A percentile compares a stretch with the other conserved stretches of the same genome.
phyloP scores from a whole-genome alignment of 148 eudicot genomes.

The Fagopyrum tataricum region DNA sequence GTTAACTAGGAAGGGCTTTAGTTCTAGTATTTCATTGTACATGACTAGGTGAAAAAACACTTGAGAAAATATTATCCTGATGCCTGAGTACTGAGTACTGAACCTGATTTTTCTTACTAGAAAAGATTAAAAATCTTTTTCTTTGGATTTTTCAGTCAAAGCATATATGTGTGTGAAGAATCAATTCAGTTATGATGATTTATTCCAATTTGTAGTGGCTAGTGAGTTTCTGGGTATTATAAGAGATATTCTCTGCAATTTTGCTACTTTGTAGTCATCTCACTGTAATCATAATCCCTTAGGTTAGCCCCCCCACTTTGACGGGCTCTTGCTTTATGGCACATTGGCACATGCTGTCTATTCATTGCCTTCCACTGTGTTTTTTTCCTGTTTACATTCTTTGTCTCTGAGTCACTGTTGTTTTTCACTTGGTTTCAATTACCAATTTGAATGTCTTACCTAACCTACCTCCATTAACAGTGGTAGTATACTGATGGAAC shows the following conservation, averaged over 20 bases:
- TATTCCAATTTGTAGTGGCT: not conserved
- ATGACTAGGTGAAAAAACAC: slow-evolving; percentile 11
- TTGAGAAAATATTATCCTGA: slow-evolving; percentile 1
- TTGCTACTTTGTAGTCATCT: not conserved
- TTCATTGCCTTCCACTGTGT: slow-evolving; percentile 10
- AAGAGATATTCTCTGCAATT: not conserved
- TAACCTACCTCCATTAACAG: not conserved
- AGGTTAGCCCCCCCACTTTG: not conserved
- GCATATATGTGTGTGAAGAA: slow-evolving; percentile 1
- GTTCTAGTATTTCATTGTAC: not conserved
- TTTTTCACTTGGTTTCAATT: slow-evolving; percentile 2
- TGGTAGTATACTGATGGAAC: not conserved
- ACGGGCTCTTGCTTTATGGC: slow-evolving; percentile 7
- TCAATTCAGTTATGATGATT: slow-evolving; percentile 6
- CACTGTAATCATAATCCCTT: not conserved
- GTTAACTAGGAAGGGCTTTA: slow-evolving; percentile 6
- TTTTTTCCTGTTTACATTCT: not conserved
- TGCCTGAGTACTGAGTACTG: slow-evolving; percentile 7
- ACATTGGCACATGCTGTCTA: slow-evolving; percentile 13
- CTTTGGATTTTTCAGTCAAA: not conserved
- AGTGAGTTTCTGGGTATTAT: not conserved
- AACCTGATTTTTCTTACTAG: slow-evolving; percentile 10
- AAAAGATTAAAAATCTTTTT: not conserved
- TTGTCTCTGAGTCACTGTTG: slow-evolving; percentile 2
- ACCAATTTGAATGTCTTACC: not conserved